These are phyloP conservation scores for Coemansia reversa DNA, from an alignment of 192 early-diverging fungal species.

Conservation along the genomic window DNA sequence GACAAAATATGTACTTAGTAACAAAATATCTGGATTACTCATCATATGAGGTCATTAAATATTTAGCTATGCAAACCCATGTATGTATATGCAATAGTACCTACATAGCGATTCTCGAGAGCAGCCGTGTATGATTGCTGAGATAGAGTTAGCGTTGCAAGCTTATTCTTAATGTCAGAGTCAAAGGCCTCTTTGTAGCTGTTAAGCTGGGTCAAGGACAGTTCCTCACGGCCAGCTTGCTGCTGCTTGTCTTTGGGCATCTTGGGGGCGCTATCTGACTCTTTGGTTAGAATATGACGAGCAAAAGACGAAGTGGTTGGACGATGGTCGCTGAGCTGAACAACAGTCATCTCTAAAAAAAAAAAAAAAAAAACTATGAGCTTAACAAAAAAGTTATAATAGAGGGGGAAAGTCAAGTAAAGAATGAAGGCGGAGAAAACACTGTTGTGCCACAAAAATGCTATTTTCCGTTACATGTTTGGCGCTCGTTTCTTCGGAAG, in stretches of 20 bases:
- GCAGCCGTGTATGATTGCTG: slow-evolving; percentile 59
- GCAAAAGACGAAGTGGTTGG: slow-evolving; percentile 37
- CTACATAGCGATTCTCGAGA: slow-evolving; percentile 59
- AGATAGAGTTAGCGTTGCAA: slow-evolving; percentile 67
- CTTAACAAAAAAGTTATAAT: too few species aligned
- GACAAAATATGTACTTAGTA: not conserved
- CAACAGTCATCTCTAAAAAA: slow-evolving; percentile 43
- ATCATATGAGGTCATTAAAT: not conserved
- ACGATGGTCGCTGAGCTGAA: slow-evolving; percentile 17
- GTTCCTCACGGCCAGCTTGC: not conserved
- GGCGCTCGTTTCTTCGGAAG: too few species aligned
- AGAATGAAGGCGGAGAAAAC: not conserved
- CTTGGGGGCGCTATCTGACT: slow-evolving; percentile 11
- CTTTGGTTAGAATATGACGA: slow-evolving; percentile 31
- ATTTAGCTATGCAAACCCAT: not conserved
- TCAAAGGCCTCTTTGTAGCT: slow-evolving; percentile 52
- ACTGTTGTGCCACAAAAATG: not conserved
- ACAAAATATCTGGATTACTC: not conserved
- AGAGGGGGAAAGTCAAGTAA: not conserved
- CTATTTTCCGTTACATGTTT: too few species aligned
- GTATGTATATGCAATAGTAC: not conserved
- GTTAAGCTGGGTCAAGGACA: slow-evolving; percentile 30
- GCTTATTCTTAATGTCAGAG: slow-evolving; percentile 64
- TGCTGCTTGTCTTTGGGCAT: slow-evolving; percentile 10
- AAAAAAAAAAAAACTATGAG: not conserved